Evolutionary conservation across 2,329 filamentous ascomycete species (phyloP).

Genomic region (Coniella vitis): DNA sequence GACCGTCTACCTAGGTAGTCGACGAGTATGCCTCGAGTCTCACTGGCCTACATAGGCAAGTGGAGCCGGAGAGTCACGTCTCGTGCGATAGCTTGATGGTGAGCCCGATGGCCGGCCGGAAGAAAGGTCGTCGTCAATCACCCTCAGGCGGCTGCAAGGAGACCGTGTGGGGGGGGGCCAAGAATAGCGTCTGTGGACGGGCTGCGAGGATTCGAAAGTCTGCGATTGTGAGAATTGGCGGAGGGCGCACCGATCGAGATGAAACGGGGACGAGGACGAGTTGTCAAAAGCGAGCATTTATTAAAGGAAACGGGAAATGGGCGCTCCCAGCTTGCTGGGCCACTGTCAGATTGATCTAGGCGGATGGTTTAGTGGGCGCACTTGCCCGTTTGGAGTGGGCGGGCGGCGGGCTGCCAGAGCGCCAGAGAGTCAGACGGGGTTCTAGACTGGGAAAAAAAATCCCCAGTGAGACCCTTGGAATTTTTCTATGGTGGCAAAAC

Average conservation of each 20-base stretch:
- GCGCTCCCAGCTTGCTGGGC: no score
- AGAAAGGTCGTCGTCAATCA: not conserved
- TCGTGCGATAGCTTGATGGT: not conserved
- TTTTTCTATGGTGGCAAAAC: no score
- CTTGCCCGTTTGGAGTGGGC: no score
- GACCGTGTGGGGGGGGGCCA: not conserved
- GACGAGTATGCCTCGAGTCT: not conserved
- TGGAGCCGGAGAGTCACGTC: not conserved
- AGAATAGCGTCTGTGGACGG: not conserved
- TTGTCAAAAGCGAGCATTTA: no score
- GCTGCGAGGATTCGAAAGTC: not conserved
- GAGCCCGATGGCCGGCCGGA: not conserved
- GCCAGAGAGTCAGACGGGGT: no score
- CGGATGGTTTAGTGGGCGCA: no score
- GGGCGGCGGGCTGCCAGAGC: no score
- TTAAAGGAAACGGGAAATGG: no score
- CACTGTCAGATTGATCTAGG: no score
- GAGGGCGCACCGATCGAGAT: not conserved
- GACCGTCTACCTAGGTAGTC: not conserved
- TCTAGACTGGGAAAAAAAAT: no score
- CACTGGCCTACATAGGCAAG: constrained; percentile 4
- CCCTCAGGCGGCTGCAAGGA: not conserved
- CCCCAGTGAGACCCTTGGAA: no score
- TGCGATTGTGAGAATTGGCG: not conserved
- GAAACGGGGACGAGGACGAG: no score